Evolutionary conservation across 2,329 filamentous ascomycete genomes (phyloP), one percentile per base, ranked within the genome.

Genomic region (Drechmeria coniospora): DNA sequence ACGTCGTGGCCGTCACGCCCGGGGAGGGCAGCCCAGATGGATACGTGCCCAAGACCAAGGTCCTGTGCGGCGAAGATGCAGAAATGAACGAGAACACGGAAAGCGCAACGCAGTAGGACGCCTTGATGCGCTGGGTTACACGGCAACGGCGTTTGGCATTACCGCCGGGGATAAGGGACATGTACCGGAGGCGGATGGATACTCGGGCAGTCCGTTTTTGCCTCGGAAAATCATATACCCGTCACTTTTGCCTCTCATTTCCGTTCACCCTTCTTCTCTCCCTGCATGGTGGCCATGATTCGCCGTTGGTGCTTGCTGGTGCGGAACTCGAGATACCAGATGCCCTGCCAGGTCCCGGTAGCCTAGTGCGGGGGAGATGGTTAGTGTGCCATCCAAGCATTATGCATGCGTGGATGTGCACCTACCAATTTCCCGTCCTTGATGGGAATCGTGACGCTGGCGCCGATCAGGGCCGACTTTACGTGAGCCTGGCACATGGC

Each of bases 261-360:
- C n/a, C n/a, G n/a, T n/a, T 27, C 13, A 21, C 17, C 19, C 11
- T 15, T 18, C 50, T 74, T 74, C 59, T 94, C 80, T 23, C 87
- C 90, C 53, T 95, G 86, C 36, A 95, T 92, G 2, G 90, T 95
- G 29, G 87, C 87, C 36, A 98, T 76, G 9, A 95, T 69, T 49
- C 74, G 79, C 44, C 90, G 69, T 37, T 71, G 63, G 54, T 94
- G 86, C 54, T 72, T 82, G 40, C 61, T 61, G 8, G 63, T 68
- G 31, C 87, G 67, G 50, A 95, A 95, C 55, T 95, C 90, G 38
- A 94, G 58, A 52, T 92, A 92, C 80, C 82, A 95, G 33, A 95
- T 87, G 0, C 90, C 73, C 44, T 90, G 81, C 81, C 80, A 87
- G 4, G 72, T 78, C 14, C 74, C 74, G 9, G 68, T 69, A 14